Base-by-base conservation (phyloP, 75 land plant genomes). In the Selaginella moellendorffii region DNA sequence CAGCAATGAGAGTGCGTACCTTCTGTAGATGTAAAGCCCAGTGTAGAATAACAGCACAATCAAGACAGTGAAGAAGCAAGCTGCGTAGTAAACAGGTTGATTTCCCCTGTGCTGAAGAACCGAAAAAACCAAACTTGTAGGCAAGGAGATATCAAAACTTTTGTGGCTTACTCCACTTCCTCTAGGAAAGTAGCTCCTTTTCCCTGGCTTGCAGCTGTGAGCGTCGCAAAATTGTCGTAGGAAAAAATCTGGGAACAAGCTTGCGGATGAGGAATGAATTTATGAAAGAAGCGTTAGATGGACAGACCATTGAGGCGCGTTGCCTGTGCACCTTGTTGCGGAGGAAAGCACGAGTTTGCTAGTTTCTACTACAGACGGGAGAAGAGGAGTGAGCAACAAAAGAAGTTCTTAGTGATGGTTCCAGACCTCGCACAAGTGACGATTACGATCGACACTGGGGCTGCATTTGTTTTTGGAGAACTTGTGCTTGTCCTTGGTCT, bases 221-320 rank as follows among this genome's bases (percentile, higher is more conserved):
- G 88, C 70, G 66, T 84, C 88, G 76, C 97, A 90, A 59, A 90
- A 90, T 63, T 90, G 93, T 30, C 76, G 86, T 71, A 85, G 67
- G 65, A 91, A 91, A 59, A 91, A 79, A 36, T 88, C 95, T 91
- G 71, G 65, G 66, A 26, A 59, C 27, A 54, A 1, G n/a, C 1
- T 5, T 36, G 46, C 5, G 46, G 14, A 5, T 5, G 14, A 36
- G 14, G 46, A 5, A 36, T 36, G 14, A 14, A 36, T 36, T 5
- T 36, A 36, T 14, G 5, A 36, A 36, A 5, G 14, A 36, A 36
- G 46, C 14, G 10, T 36, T 36, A 36, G 46, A 18, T n/a, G 21
- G 31, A 9, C 28, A n/a, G 73, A 86, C 96, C 86, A 74, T 86
- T 83, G 61, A 89, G 82, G 56, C 81, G 79, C 63, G 74, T 76